Base-by-base conservation (phyloP, 139 green algal genomes). In the Picocystis salinarum region DNA sequence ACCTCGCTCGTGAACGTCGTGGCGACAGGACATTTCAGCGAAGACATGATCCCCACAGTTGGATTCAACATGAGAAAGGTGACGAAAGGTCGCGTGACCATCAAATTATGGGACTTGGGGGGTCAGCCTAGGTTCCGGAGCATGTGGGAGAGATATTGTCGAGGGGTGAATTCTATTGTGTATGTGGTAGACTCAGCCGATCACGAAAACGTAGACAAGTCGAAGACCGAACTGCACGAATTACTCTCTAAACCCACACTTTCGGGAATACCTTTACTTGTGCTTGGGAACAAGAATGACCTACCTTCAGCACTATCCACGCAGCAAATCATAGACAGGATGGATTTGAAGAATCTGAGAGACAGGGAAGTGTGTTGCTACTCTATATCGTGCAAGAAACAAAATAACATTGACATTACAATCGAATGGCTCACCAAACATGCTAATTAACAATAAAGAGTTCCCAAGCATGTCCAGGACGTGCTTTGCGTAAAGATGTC, bases 61-160 rank as follows among this genome's bases (percentile, higher is more conserved):
- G 88, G 86, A 5, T 97, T 96, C 68, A 93, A 93, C 64, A 97
- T 98, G 89, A 69, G 85, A 13, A 99, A 94, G 59, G 66, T 96
- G 12, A 87, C 70, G n/a, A 88, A 86, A 40, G 83, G 82, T 3
- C 67, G 69, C 17, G 82, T 99, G 22, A 90, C 69, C 17, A 95
- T 99, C 42, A 97, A 97, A 59, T 64, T 97, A 46, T 99, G 88
- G 88, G 88, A 99, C 51, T 52, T 99, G 22, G 89, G 89, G 2
- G 89, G 88, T 27, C 75, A 82, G 73, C 69, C 76, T 11, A 70
- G 89, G 6, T 99, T 99, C 61, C 61, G 89, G 0, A 80, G 54
- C 45, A 85, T 96, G 71, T 99, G 89, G 89, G 89, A 99, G 72
- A 69, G 89, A 2, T 97, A 99, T 61, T 96, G 85, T 69, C 61